Base-by-base conservation (phyloP, 108 stramenopile species). In the Thalassiosira profunda region DNA sequence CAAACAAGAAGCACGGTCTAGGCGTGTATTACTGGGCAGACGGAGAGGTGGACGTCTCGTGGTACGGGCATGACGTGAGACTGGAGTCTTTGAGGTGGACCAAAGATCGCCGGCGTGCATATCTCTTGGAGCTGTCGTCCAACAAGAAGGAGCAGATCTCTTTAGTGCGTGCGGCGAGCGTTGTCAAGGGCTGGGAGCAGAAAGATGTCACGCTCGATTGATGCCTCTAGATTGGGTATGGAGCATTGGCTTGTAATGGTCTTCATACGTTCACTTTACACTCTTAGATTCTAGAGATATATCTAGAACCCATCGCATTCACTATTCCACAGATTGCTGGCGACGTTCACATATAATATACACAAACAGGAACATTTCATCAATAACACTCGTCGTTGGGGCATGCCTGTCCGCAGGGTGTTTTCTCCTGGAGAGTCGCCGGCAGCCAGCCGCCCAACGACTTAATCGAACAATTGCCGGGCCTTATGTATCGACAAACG, bases 41-140 rank as follows among this genome's bases (percentile, higher is more conserved):
- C 30, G 76, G 76, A 3, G 76, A 78, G n/a, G 76, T 63, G 38
- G 76, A 78, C 46, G 33, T 78, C n/a, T 65, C 63, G 7, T 62
- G 68, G 68, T 78, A 78, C 30, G 40, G 65, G 29, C 30, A 78
- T 29, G 63, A 78, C 65, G 31, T 25, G 38, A 63, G 76, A 40
- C 4, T 63, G 28, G 63, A 70, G 53, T 78, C 76, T 24, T 36
- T 78, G 12, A 44, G 76, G 14, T 78, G 76, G 76, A 68, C 63
- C 1, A 78, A 70, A 11, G 76, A 78, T 59, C 76, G 76, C 24
- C 48, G 58, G 2, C 55, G 60, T 25, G 30, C 68, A 20, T 70
- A 54, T 29, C 61, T 20, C 0, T 53, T 78, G 23, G 76, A 78
- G 42, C 35, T 78, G 24, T 26, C 48, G 17, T 51, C 56, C 10